A percentile compares a stretch with the other conserved stretches of the same genome.
These are phyloP conservation scores for Elongisporangium anandrum DNA, from an alignment of 352 stramenopile species.

Conservation along the genomic window DNA sequence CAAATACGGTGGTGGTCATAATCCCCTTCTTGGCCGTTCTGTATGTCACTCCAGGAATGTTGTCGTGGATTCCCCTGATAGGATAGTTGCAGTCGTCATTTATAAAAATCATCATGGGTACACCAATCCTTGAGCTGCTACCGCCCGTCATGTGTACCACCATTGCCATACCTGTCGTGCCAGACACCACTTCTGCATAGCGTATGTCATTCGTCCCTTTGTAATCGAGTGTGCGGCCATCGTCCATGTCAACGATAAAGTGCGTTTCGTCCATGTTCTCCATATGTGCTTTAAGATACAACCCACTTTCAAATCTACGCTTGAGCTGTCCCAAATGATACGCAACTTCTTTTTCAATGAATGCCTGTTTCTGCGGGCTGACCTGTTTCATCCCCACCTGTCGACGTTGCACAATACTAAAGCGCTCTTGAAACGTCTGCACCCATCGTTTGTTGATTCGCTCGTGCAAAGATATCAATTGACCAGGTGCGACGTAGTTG, in stretches of 20 bases:
- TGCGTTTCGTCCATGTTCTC: conserved; percentile 7
- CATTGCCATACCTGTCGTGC: conserved; percentile 5
- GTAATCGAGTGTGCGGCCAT: conserved; percentile 1
- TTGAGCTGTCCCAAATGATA: conserved; percentile 2
- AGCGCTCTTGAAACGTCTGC: neutral
- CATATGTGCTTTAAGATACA: conserved; percentile 1
- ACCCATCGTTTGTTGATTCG: neutral
- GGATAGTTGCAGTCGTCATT: conserved; percentile 2
- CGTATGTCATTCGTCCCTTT: conserved; percentile 1
- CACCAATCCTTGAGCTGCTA: neutral
- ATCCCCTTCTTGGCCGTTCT: conserved; percentile 1
- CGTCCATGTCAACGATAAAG: conserved; percentile 7
- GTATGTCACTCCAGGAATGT: conserved; percentile 2
- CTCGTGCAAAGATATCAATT: neutral
- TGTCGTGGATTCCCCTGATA: neutral
- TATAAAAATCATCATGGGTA: conserved; percentile 3
- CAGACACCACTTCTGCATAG: conserved; percentile 5
- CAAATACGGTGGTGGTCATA: conserved; percentile 2
- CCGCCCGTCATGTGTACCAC: too few species aligned
- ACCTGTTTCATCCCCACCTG: neutral
- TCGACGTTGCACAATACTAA: too few species aligned
- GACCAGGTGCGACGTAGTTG: neutral
- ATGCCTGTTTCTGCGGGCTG: neutral
- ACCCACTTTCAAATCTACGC: neutral
- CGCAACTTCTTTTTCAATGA: conserved; percentile 7